Evolutionary conservation across 2,329 filamentous ascomycete genomes (phyloP), one percentile per base, ranked within the genome.

Genomic region (Geosmithia putterillii): DNA sequence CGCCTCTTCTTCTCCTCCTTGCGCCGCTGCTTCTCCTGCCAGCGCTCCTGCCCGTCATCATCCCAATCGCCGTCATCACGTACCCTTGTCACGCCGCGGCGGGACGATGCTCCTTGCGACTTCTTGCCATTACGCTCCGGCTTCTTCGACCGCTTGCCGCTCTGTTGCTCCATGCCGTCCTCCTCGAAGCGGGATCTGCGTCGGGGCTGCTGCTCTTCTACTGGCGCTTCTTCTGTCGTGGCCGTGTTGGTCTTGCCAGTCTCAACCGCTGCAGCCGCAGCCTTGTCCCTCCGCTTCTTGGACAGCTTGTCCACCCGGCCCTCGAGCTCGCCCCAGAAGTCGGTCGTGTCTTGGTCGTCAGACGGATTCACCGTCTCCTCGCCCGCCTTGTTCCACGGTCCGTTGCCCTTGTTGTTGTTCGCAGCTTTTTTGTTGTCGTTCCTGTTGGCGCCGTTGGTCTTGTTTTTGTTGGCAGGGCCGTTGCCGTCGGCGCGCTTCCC

Each of bases 1-100:
- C 54, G 57, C 14, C 62, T 63, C 42, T 61, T 59, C 47, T 63
- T 67, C 46, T 69, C 64, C 6, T 60, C 63, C 47, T 67, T 69
- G 36, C 58, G 63, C 28, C 57, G 61, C 22, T 64, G 62, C 22
- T 60, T 59, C 22, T 60, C 53, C 43, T 70, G 62, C 48, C 57
- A 63, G 18, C 57, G 55, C 28, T 57, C 52, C 14, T 58, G 51
- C 1, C 54, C 51, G 12, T 64, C 64, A 7, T 68, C 52, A 0
- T 54, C 50, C 14, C 63, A 63, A 7, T 69, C 66, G 14, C 67
- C 61, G 48, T 59, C 62, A 15, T 65, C 63, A 15, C 39, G 1
- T 62, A 21, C 38, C 38, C 28, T 44, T 21, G 12, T 34, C 36
- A 8, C 10, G 28, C 28, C 28, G 28, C 10, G 28, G 10, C 28